phyloP scores from a whole-genome alignment of 768 basidiomycete species.

The Cystoderma amianthinum region DNA sequence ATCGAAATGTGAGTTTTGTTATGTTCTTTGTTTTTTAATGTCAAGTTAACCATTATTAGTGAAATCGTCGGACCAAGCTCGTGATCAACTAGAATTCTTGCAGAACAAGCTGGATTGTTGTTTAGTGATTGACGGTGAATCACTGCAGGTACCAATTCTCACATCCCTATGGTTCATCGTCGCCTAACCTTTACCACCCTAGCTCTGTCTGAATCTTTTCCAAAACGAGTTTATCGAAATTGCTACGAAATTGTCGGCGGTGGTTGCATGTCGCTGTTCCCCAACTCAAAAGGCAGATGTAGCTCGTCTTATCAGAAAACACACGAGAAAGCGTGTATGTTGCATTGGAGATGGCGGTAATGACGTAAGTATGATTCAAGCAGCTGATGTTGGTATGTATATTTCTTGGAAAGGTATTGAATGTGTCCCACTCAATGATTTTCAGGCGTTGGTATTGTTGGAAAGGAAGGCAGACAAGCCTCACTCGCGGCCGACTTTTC shows the following conservation, averaged over 20 bases:
- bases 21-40: slow-evolving; percentile 1
- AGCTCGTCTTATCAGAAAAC: slow-evolving; percentile 82
- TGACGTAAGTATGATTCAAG: slow-evolving; percentile 99
- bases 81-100: slow-evolving; percentile 87
- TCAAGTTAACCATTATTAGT: slow-evolving; percentile 41
- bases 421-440: slow-evolving; percentile 1
- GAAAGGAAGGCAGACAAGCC: slow-evolving; percentile 98
- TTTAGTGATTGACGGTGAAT: slow-evolving; percentile 97
- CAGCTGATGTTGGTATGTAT: slow-evolving; percentile 90
- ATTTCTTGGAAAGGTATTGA: not conserved
- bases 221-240: slow-evolving; percentile 94
- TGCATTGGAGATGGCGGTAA: slow-evolving; percentile 99
- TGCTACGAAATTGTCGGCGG: slow-evolving; percentile 90
- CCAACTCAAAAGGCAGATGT: slow-evolving; percentile 99
- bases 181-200: slow-evolving; percentile 2
- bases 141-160: slow-evolving; percentile 63
- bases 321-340: slow-evolving; percentile 93
- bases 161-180: not conserved
- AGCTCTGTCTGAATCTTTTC: slow-evolving; percentile 91
- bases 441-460: slow-evolving; percentile 92
- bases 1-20: slow-evolving; percentile 64
- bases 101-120: slow-evolving; percentile 96
- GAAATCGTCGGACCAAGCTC: slow-evolving; percentile 73
- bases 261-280: slow-evolving; percentile 96
- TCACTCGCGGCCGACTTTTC: slow-evolving; percentile 99